Percentiles rank a stretch among this genome's conserved stretches.
These are phyloP conservation scores for Monascus purpureus DNA, from an alignment of 495 filamentous ascomycete genomes.

Conservation along the genomic window DNA sequence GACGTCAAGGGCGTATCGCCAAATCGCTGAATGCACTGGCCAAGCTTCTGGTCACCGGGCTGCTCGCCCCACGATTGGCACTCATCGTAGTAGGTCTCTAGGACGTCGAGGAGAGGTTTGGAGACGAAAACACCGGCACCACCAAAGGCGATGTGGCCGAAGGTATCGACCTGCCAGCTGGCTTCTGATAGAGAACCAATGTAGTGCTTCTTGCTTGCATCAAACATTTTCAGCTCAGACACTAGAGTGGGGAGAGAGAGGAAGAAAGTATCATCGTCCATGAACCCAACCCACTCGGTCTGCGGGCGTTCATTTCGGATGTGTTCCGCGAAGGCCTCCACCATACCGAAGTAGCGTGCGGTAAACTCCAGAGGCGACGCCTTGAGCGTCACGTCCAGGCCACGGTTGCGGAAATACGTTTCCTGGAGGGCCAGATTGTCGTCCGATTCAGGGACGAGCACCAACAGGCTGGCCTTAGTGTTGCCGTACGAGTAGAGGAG, in stretches of 20 bases:
- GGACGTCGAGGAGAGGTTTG: constrained; percentile 38
- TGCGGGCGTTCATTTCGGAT: constrained; percentile 32
- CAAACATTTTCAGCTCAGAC: constrained; percentile 38
- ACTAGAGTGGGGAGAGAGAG: constrained; percentile 41
- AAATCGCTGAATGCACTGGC: constrained; percentile 45
- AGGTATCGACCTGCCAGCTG: constrained; percentile 40
- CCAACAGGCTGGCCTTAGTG: constrained; percentile 34
- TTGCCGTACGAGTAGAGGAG: constrained; percentile 36
- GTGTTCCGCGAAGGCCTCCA: constrained; percentile 39
- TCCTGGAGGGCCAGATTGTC: constrained; percentile 30
- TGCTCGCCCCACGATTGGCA: constrained; percentile 38
- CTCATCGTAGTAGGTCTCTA: constrained; percentile 37
- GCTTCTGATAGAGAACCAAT: constrained; percentile 53
- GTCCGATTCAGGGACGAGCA: constrained; percentile 33
- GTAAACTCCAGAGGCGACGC: constrained; percentile 40
- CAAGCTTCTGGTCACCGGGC: constrained; percentile 47
- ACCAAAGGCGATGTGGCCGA: constrained; percentile 54
- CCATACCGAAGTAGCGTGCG: constrained; percentile 49
- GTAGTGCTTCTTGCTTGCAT: constrained; percentile 39
- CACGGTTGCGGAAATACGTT: constrained; percentile 32
- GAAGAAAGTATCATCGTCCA: constrained; percentile 68
- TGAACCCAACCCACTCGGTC: constrained; percentile 50
- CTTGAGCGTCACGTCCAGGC: constrained; percentile 41
- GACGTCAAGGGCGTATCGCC: constrained; percentile 41
- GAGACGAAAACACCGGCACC: constrained; percentile 57